Conservation (phyloP, 2,329 filamentous ascomycete species). For the Plenodomus tracheiphilus region DNA sequence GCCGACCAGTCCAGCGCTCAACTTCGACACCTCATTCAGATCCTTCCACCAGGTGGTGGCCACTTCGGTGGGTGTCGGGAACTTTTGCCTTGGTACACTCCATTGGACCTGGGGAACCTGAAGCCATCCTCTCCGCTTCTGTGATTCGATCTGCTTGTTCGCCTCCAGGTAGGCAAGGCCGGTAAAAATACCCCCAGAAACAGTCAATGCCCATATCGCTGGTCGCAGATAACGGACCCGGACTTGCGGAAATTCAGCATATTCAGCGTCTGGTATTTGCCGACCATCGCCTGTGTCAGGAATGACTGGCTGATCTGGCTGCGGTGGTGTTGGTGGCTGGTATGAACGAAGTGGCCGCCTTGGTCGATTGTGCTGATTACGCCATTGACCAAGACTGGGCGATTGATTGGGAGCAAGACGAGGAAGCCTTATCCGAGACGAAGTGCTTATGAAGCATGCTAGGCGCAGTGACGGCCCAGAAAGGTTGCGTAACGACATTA, state of each 20-base stretch:
- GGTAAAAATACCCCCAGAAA: slow-evolving; percentile 34
- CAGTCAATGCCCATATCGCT: slow-evolving; percentile 31
- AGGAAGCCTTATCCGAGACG: no score
- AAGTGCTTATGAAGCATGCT: no score
- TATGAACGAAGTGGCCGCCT: no score
- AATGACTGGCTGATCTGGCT: not conserved
- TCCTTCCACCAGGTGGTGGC: slow-evolving; percentile 27
- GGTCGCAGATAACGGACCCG: slow-evolving; percentile 32
- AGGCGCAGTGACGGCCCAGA: no score
- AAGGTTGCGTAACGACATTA: no score
- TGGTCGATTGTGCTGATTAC: no score
- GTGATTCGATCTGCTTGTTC: slow-evolving; percentile 25
- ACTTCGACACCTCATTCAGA: slow-evolving; percentile 30
- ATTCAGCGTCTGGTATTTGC: not conserved
- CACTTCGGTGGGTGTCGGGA: slow-evolving; percentile 33
- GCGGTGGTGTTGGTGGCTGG: not conserved
- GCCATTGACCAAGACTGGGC: no score
- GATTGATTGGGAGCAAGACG: no score
- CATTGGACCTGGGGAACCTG: slow-evolving; percentile 18
- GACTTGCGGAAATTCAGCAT: slow-evolving; percentile 10
- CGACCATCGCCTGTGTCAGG: not conserved
- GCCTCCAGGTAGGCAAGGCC: slow-evolving; percentile 35
- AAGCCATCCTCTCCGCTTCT: slow-evolving; percentile 13
- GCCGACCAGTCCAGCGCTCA: slow-evolving; percentile 34
- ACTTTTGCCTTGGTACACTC: slow-evolving; percentile 11